Base-by-base conservation (phyloP, 75 land plant genomes). In the Pinus albicaulis region DNA sequence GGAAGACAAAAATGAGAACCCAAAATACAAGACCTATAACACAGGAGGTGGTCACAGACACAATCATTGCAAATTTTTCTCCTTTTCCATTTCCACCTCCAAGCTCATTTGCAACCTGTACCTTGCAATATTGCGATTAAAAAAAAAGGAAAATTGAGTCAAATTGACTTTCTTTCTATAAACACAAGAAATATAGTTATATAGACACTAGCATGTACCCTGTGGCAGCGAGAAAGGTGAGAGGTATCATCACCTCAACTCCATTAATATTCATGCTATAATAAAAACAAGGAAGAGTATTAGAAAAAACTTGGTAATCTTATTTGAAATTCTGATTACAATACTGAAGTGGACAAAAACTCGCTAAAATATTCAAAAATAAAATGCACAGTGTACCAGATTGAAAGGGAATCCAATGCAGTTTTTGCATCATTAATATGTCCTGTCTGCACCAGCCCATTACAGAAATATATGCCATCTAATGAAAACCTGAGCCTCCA, bases 1-100 rank as follows among this genome's bases (percentile, higher is more conserved):
- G 85, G 14, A 80, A 26, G 4, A 58, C 11, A 12, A 88, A 12
- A 56, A 88, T 71, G n/a, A 88, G 57, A 13, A 59, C 72, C 36
- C 76, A 87, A 59, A 91, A 80, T 14, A 88, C 5, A 5, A 85
- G 24, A 3, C 91, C 95, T 8, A 91, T 82, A 4, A 75, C 53
- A 13, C 63, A 20, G 1, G 93, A 89, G 13, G 81, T 74, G 7
- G 57, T 52, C 63, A 87, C 80, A 13, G 86, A 74, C 3, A 87
- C 80, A 7, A 61, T 53, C 17, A 84, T 84, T 20, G 94, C 86
- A 68, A 79, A 84, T 44, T 76, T 81, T 5, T 94, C 92, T 22
- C 81, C 89, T 56, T 72, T 74, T 12, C 92, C 85, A 31, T 89
- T 78, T 7, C 94, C 94, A n/a, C 90, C 89, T 55, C 95, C 95